phyloP scores from a whole-genome alignment of 2,329 filamentous ascomycete species.

The Orbilia blumenaviensis region DNA sequence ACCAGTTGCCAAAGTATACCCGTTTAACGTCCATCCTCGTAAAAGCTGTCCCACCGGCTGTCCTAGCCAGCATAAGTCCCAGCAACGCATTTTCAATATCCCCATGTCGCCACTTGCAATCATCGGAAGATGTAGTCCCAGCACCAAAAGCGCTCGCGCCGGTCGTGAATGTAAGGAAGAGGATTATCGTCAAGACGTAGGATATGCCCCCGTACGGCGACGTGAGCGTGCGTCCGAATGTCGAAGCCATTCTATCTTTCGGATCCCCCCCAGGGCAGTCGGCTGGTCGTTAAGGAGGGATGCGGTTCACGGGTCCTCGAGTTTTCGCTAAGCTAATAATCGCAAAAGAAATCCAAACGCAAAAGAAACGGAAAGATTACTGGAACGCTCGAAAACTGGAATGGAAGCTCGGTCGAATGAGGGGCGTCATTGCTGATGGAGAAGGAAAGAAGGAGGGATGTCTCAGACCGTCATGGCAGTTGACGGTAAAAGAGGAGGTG shows the following conservation, averaged over 20 bases:
- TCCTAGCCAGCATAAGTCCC: conserved; percentile 44
- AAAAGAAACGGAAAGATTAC: conserved; percentile 6
- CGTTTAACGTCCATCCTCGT: conserved; percentile 49
- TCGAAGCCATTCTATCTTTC: conserved; percentile 24
- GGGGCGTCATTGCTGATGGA: conserved; percentile 42
- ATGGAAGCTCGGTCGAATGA: conserved; percentile 37
- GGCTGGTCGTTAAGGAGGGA: conserved; percentile 9
- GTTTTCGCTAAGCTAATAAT: conserved; percentile 6
- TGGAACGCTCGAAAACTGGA: conserved; percentile 30
- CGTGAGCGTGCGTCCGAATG: conserved; percentile 33
- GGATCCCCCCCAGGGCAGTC: neutral
- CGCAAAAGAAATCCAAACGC: conserved; percentile 15
- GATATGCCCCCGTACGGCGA: conserved; percentile 28
- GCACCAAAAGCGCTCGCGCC: conserved; percentile 50
- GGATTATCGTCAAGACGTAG: conserved; percentile 39
- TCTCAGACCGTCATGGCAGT: conserved; percentile 37
- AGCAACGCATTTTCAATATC: conserved; percentile 53
- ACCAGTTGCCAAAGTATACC: conserved; percentile 59
- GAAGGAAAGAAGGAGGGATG: conserved; percentile 16
- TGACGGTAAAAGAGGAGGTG: conserved; percentile 28
- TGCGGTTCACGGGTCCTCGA: conserved; percentile 6
- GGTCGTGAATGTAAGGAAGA: conserved; percentile 42
- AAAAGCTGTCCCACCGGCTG: conserved; percentile 47
- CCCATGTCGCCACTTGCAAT: conserved; percentile 53
- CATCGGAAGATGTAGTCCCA: conserved; percentile 49